Conservation (phyloP, 2,329 filamentous ascomycete genomes). For the Fusarium multiceps region DNA sequence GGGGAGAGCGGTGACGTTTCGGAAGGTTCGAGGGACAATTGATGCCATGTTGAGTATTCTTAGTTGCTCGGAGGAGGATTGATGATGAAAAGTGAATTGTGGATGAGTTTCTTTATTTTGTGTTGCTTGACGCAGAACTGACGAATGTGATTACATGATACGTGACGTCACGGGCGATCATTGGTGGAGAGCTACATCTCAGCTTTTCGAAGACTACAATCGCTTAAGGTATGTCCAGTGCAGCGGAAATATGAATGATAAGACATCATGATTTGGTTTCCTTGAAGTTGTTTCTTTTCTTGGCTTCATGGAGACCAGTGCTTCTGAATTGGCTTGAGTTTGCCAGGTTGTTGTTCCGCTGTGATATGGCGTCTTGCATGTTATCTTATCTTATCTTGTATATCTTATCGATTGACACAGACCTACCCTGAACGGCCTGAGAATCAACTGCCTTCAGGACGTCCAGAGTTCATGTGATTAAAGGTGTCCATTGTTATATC, state of each 20-base stretch:
- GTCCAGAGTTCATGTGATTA: not conserved
- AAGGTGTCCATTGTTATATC: too few species aligned
- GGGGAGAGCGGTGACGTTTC: not conserved
- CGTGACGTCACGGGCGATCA: not conserved
- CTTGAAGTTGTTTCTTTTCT: not conserved
- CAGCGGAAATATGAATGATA: accelerated
- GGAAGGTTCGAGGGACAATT: not conserved
- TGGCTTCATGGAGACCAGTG: not conserved
- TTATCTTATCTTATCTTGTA: too few species aligned
- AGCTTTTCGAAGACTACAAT: not conserved
- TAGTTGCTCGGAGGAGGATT: accelerated
- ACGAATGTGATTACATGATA: not conserved
- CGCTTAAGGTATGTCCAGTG: not conserved
- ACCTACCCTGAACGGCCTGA: not conserved
- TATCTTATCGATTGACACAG: accelerated
- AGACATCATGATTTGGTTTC: too few species aligned
- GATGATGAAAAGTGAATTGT: not conserved
- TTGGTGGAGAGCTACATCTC: not conserved
- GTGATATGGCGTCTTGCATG: not conserved
- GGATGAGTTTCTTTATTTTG: too few species aligned
- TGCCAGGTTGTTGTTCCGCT: not conserved
- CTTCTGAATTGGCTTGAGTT: not conserved
- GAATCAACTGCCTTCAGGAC: too few species aligned
- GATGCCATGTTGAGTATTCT: not conserved
- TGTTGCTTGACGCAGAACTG: not conserved